phyloP scores from a whole-genome alignment of 495 filamentous ascomycete species.

The Trichocladium uniseriatum region DNA sequence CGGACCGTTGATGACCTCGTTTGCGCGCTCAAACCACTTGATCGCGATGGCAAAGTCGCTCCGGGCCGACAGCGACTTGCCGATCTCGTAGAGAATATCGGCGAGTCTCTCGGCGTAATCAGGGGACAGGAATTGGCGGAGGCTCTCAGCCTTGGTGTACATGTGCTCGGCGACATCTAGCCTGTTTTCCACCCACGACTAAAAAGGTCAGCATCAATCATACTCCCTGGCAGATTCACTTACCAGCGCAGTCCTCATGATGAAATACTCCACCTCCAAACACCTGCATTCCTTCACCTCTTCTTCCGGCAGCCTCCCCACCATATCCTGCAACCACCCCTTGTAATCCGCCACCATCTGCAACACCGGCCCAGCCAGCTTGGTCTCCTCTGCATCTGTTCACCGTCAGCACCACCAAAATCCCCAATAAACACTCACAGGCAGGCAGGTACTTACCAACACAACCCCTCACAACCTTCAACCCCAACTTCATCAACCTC shows the following conservation, averaged over 20 bases:
- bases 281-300: conserved; percentile 27
- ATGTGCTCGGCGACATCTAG: conserved; percentile 70
- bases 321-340: conserved; percentile 40
- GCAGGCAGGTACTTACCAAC: conserved; percentile 45
- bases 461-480: conserved; percentile 58
- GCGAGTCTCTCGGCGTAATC: conserved; percentile 53
- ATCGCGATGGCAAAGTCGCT: conserved; percentile 46
- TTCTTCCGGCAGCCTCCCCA: conserved; percentile 19
- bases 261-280: conserved; percentile 57
- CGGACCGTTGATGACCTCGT: conserved; percentile 48
- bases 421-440: neutral
- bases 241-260: conserved; percentile 60
- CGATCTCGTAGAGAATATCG: conserved; percentile 65
- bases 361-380: conserved; percentile 48
- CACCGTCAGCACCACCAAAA: conserved; percentile 2
- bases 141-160: conserved; percentile 48
- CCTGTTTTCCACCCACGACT: conserved; percentile 65
- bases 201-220: conserved; percentile 3
- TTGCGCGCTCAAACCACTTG: conserved; percentile 68
- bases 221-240: conserved; percentile 13
- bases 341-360: conserved; percentile 57
- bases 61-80: conserved; percentile 46
- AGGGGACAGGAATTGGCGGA: conserved; percentile 36
- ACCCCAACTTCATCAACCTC: conserved; percentile 53
- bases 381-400: conserved; percentile 43